Base-by-base conservation (phyloP, 495 filamentous ascomycete species). In the Aspergillus olivimuriae region DNA sequence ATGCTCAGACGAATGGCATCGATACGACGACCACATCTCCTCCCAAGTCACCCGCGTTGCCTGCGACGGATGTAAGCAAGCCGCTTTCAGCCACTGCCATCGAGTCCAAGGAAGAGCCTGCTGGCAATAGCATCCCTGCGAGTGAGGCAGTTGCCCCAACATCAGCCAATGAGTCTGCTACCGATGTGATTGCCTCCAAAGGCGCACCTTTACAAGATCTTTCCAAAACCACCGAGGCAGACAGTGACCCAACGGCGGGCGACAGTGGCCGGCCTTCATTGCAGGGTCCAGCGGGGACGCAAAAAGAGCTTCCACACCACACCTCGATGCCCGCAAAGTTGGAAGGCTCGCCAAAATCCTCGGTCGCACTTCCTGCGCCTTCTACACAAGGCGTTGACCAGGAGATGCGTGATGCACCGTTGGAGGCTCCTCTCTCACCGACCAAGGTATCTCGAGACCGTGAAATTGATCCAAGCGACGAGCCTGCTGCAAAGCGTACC, bases 401-500 rank as follows among this genome's bases (percentile, higher is more conserved):
- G 12, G 64, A 66, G 39, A 68, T 70, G 64, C 57, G 55, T 16
- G 62, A 68, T 22, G 71, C 61, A 14, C 53, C 66, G n/a, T n/a
- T n/a, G 4, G 61, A 61, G 43, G 59, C 52, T 4, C 67, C 68
- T 0, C 34, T 48, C 5, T 69, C 73, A n/a, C 64, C 74, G 2
- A 58, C 64, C 2, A 89, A 88, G 59, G 36, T 82, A 2, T 68
- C 79, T 0, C 75, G 86, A 7, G 84, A 86, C 47, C 82, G 88
- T 0, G 86, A 91, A 12, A 63, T 72, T 3, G 81, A 89, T 43
- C 70, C 66, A 24, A 73, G 72, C 26, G 83, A 87, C n/a, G 86
- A 85, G 48, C 86, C 82, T 15, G 79, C 80, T 15, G 74, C 86
- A 6, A 94, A 95, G 63, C 78, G 87, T 19, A 73, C 84, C 26